Evolutionary conservation across 306 rosid species (phyloP).

Genomic region (Acacia acuminata): DNA sequence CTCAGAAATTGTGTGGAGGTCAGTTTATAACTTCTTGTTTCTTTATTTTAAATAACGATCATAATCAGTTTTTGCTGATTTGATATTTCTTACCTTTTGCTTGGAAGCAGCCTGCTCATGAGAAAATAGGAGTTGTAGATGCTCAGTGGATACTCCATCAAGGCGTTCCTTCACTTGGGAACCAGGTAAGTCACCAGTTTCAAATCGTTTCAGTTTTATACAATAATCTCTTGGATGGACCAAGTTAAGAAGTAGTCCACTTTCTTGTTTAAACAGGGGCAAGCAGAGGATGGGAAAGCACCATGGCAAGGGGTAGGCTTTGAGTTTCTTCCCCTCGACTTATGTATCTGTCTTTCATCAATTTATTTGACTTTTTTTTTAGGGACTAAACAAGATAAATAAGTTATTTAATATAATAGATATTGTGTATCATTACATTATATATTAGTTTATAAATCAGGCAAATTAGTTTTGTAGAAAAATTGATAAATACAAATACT

Average conservation of each 20-base stretch:
- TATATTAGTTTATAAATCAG: too few species aligned
- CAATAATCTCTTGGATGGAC: constrained; percentile 8
- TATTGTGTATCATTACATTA: too few species aligned
- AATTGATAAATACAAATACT: too few species aligned
- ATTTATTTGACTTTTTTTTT: background rate
- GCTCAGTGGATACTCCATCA: constrained; percentile 87
- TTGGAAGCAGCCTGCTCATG: constrained; percentile 65
- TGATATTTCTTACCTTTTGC: constrained; percentile 7
- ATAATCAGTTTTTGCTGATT: constrained; percentile 8
- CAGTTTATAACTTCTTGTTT: constrained; percentile 14
- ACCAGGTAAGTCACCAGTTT: constrained; percentile 54
- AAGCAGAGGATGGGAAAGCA: constrained; percentile 56
- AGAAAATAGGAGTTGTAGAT: constrained; percentile 93
- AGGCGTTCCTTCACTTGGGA: constrained; percentile 86
- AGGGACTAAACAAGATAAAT: too few species aligned
- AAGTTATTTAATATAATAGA: too few species aligned
- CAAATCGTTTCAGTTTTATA: background rate
- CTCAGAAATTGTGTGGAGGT: constrained; percentile 83
- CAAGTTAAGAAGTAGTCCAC: background rate
- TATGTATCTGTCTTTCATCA: background rate
- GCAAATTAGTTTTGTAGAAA: too few species aligned
- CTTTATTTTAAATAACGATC: background rate
- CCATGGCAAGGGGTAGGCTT: constrained; percentile 90
- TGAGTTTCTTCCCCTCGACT: background rate
- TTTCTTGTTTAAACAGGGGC: constrained; percentile 51